Evolutionary conservation across 768 basidiomycete species (phyloP).

Genomic region (Exidia glandulosa): DNA sequence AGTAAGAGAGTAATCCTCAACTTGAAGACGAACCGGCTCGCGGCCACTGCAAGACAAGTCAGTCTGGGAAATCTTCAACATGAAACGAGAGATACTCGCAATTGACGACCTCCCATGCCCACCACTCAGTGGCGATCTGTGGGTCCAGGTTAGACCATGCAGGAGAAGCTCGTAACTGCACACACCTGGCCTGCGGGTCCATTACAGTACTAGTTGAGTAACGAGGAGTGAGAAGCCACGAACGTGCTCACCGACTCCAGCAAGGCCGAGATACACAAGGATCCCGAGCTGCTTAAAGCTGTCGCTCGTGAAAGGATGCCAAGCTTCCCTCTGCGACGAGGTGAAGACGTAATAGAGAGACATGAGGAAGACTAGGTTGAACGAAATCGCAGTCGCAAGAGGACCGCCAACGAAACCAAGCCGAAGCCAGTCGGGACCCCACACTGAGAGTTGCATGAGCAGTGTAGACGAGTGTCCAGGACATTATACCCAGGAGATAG

Average conservation of each 20-base stretch:
- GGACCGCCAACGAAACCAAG: slow-evolving; percentile 91
- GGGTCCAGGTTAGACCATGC: slow-evolving; percentile 21
- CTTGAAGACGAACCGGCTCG: slow-evolving; percentile 32
- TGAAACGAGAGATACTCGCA: too few relatives aligned
- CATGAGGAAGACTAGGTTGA: slow-evolving; percentile 66
- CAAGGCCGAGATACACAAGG: slow-evolving; percentile 64
- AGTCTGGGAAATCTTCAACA: too few relatives aligned
- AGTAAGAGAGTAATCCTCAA: not conserved
- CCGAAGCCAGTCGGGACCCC: slow-evolving; percentile 69
- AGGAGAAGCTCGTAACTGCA: not conserved
- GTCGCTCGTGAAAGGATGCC: slow-evolving; percentile 60
- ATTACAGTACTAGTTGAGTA: too few relatives aligned
- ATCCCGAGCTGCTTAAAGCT: slow-evolving; percentile 60
- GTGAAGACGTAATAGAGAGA: slow-evolving; percentile 57
- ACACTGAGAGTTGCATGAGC: slow-evolving; percentile 32
- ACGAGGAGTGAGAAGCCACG: not conserved
- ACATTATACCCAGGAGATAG: slow-evolving; percentile 58
- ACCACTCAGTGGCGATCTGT: slow-evolving; percentile 89
- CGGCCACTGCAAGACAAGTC: too few relatives aligned
- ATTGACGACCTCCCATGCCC: slow-evolving; percentile 84
- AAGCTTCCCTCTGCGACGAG: slow-evolving; percentile 56
- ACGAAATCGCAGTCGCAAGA: slow-evolving; percentile 76
- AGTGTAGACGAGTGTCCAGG: not conserved
- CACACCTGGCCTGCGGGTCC: not conserved
- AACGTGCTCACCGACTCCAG: slow-evolving; percentile 52